Conservation (phyloP, 2,329 filamentous ascomycete genomes). For the Chaetothyriales sp. region DNA sequence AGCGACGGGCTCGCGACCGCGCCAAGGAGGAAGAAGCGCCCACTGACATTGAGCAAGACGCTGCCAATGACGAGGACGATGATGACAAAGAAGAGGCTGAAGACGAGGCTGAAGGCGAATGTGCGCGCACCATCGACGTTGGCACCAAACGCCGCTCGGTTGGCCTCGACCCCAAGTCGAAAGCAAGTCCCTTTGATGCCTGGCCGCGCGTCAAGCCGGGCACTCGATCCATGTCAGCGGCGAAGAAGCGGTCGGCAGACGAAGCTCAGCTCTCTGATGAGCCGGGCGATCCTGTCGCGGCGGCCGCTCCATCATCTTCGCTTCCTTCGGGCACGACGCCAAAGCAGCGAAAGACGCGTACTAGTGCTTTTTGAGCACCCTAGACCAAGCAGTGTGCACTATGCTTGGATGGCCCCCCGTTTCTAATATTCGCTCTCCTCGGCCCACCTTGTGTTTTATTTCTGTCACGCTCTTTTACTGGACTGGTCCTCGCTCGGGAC, state of each 20-base stretch:
- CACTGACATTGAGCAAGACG: conserved; percentile 40
- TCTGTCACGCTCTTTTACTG: too few species aligned
- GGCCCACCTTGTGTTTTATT: too few species aligned
- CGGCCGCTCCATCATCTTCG: not conserved
- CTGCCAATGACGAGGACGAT: conserved; percentile 2
- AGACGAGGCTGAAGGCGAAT: not conserved
- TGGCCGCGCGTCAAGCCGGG: conserved; percentile 17
- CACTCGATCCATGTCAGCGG: conserved; percentile 4
- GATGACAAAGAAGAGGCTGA: not conserved
- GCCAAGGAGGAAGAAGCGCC: conserved; percentile 38
- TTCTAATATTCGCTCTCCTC: too few species aligned
- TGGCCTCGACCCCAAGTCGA: conserved; percentile 1
- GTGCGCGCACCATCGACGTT: not conserved
- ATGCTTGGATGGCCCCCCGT: too few species aligned
- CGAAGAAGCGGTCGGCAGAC: conserved; percentile 12
- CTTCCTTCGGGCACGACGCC: not conserved
- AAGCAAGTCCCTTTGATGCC: conserved; percentile 17
- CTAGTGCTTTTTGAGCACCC: not conserved
- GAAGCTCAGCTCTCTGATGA: conserved; percentile 3
- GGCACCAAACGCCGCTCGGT: not conserved
- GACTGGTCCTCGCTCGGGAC: too few species aligned
- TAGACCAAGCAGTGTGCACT: too few species aligned
- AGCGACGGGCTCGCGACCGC: conserved; percentile 27
- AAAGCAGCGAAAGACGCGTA: not conserved
- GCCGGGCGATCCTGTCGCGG: too few species aligned